Conservation (phyloP, 805 yeast genomes). For the Debaryomyces tyrocola region DNA sequence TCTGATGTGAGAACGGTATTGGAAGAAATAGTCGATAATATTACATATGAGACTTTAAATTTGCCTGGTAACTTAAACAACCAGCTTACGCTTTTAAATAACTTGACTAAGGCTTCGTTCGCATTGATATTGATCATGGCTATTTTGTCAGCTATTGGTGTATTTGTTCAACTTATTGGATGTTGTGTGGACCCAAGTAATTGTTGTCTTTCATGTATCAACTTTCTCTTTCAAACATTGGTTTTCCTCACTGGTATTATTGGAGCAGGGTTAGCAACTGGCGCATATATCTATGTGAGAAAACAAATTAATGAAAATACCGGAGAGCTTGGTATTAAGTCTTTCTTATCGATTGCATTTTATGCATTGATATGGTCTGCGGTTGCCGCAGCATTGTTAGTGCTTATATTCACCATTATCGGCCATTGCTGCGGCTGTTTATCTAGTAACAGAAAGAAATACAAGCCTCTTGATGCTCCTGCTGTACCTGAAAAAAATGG, state of each 20-base stretch:
- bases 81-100: constrained; percentile 45
- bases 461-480: constrained; percentile 16
- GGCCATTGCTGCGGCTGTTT: constrained; percentile 45
- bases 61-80: constrained; percentile 56
- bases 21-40: constrained; percentile 19
- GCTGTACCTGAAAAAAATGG: constrained; percentile 1
- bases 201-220: constrained; percentile 47
- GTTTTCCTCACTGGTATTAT: constrained; percentile 46
- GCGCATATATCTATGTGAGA: constrained; percentile 51
- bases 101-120: constrained; percentile 59
- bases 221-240: constrained; percentile 42
- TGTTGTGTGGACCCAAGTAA: constrained; percentile 43
- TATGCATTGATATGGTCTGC: constrained; percentile 68
- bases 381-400: constrained; percentile 43
- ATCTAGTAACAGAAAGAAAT: constrained; percentile 29
- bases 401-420: constrained; percentile 30
- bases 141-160: constrained; percentile 43
- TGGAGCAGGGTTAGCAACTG: constrained; percentile 63
- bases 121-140: constrained; percentile 31
- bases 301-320: constrained; percentile 51
- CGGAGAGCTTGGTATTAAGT: constrained; percentile 52
- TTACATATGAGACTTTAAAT: constrained; percentile 31
- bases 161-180: constrained; percentile 46
- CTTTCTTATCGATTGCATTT: constrained; percentile 50
- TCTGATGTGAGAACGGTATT: constrained; percentile 17